Evolutionary conservation across 495 filamentous ascomycete genomes (phyloP).

Genomic region (Penicillium macrosclerotiorum): DNA sequence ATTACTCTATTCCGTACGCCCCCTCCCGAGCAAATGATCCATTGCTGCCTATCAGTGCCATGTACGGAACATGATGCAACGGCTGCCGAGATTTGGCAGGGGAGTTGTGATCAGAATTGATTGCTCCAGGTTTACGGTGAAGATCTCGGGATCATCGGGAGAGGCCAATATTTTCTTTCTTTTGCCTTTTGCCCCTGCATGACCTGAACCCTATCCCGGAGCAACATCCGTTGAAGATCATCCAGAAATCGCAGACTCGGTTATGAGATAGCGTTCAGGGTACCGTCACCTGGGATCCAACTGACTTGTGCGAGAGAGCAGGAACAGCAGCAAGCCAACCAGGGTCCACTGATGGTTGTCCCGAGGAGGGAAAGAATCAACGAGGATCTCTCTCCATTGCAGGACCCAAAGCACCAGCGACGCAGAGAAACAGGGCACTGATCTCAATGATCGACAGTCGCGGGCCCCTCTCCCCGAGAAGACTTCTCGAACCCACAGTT

Average conservation of each 20-base stretch:
- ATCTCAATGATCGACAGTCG: slow-evolving; percentile 11
- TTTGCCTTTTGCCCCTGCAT: background rate
- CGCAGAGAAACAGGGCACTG: background rate
- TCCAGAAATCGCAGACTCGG: background rate
- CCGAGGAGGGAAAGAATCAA: slow-evolving; percentile 15
- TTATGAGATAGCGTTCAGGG: background rate
- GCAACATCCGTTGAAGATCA: slow-evolving; percentile 4
- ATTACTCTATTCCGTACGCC: too few species aligned
- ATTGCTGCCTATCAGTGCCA: too few species aligned
- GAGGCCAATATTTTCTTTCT: background rate
- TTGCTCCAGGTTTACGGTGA: too few species aligned
- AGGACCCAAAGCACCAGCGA: background rate
- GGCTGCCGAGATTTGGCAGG: too few species aligned
- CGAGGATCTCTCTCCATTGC: slow-evolving; percentile 26
- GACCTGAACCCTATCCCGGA: background rate
- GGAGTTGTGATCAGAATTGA: too few species aligned
- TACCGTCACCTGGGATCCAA: slow-evolving; percentile 6
- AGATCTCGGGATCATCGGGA: too few species aligned
- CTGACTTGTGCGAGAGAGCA: slow-evolving; percentile 2
- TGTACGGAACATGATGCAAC: too few species aligned
- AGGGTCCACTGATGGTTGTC: slow-evolving; percentile 34
- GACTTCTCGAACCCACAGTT: slow-evolving; percentile 10
- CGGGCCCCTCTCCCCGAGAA: slow-evolving; percentile 2
- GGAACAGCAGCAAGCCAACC: slow-evolving; percentile 3
- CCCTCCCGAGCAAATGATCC: too few species aligned